Evolutionary conservation across 768 basidiomycete species (phyloP).

Genomic region (Suillus discolor): DNA sequence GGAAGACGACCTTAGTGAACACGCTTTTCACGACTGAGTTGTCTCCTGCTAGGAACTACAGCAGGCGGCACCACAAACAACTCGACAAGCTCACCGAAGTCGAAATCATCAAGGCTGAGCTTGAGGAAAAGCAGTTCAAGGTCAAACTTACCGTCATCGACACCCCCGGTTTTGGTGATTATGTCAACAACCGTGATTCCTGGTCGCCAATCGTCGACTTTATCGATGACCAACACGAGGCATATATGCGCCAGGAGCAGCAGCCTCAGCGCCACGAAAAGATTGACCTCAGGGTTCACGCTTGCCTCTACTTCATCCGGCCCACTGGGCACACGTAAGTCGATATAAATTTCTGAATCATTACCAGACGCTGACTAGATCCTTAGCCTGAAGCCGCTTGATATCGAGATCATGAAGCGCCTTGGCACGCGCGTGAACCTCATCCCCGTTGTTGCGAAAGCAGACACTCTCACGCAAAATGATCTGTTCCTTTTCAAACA

Average conservation of each 20-base stretch:
- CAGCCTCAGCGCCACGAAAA: slow-evolving; percentile 96
- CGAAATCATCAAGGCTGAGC: slow-evolving; percentile 98
- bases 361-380: slow-evolving; percentile 8
- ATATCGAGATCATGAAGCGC: slow-evolving; percentile 99
- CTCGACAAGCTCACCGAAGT: slow-evolving; percentile 98
- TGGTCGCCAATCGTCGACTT: slow-evolving; percentile 99
- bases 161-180: slow-evolving; percentile 99
- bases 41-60: slow-evolving; percentile 89
- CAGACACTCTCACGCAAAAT: slow-evolving; percentile 94
- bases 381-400: slow-evolving; percentile 83
- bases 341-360: background rate
- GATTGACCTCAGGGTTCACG: slow-evolving; percentile 94
- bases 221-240: slow-evolving; percentile 94
- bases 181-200: slow-evolving; percentile 99
- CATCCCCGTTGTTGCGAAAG: slow-evolving; percentile 97
- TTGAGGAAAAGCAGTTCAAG: slow-evolving; percentile 99
- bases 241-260: slow-evolving; percentile 97
- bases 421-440: slow-evolving; percentile 97
- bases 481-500: slow-evolving; percentile 93
- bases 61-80: slow-evolving; percentile 87
- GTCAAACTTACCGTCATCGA: slow-evolving; percentile 99
- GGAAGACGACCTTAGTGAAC: slow-evolving; percentile 98
- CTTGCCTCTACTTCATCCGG: slow-evolving; percentile 95
- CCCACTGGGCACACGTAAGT: slow-evolving; percentile 95
- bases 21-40: slow-evolving; percentile 98